Conservation (phyloP, 768 basidiomycete genomes). For the Suillus alpinus region DNA sequence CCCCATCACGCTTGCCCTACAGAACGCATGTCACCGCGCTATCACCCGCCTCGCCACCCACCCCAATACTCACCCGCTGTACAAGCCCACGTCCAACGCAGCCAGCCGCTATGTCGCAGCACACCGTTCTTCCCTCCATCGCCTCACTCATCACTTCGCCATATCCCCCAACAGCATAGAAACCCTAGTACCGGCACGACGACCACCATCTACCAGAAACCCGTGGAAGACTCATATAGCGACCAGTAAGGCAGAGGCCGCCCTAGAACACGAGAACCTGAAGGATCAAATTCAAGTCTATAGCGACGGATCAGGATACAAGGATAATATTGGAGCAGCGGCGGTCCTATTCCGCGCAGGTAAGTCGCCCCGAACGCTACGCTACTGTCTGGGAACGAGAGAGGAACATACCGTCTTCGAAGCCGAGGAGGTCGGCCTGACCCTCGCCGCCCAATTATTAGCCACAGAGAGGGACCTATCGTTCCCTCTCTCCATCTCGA, state of each 20-base stretch:
- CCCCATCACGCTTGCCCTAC: too few relatives aligned
- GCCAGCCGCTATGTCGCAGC: background rate
- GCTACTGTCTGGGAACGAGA: slow-evolving; percentile 10
- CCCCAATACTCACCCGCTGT: background rate
- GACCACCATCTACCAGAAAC: background rate
- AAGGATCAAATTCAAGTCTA: slow-evolving; percentile 7
- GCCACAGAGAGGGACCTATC: background rate
- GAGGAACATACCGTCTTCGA: slow-evolving; percentile 17
- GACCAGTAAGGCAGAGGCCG: background rate
- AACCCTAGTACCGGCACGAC: background rate
- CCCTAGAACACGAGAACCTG: background rate
- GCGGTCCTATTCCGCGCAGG: slow-evolving; percentile 5
- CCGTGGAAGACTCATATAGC: background rate
- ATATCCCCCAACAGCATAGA: background rate
- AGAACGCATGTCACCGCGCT: background rate
- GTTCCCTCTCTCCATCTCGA: background rate
- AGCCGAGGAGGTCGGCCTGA: slow-evolving; percentile 13
- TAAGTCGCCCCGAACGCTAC: background rate
- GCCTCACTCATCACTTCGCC: background rate
- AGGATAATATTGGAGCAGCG: slow-evolving; percentile 14
- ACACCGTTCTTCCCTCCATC: background rate
- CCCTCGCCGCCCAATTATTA: slow-evolving; percentile 13
- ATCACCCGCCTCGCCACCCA: background rate
- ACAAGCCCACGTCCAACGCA: background rate
- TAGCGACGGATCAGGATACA: slow-evolving; percentile 13